Percentiles rank a stretch among this genome's conserved stretches.
These are phyloP conservation scores for Verbascum thapsus DNA, from an alignment of 257 asterid genomes.

Conservation along the genomic window DNA sequence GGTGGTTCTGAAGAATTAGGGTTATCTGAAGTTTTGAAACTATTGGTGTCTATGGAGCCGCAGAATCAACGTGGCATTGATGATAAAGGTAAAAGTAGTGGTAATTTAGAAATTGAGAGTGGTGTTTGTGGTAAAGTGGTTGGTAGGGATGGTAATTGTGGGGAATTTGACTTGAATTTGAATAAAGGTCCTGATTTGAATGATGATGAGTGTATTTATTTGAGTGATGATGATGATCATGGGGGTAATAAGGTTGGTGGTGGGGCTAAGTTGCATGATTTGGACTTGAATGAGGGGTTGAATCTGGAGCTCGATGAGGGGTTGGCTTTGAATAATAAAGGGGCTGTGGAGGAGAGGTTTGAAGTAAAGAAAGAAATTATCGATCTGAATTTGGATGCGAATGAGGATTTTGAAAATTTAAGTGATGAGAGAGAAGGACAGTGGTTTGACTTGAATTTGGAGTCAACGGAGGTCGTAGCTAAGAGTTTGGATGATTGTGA, in stretches of 20 bases:
- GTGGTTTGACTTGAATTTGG: conserved; percentile 81
- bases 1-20: conserved; percentile 75
- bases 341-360: conserved; percentile 24
- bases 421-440: conserved; percentile 39
- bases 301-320: conserved; percentile 42
- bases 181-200: conserved; percentile 50
- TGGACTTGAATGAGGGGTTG: conserved; percentile 62
- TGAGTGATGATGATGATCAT: conserved; percentile 41
- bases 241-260: conserved; percentile 36
- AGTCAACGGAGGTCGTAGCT: conserved; percentile 55
- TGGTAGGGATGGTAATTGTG: conserved; percentile 32
- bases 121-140: conserved; percentile 33
- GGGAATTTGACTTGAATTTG: conserved; percentile 48
- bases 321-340: conserved; percentile 24
- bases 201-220: conserved; percentile 38
- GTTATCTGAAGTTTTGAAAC: conserved; percentile 40
- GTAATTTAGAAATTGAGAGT: conserved; percentile 31
- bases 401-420: conserved; percentile 42
- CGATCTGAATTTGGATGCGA: conserved; percentile 75
- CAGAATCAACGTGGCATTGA: conserved; percentile 48
- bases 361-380: conserved; percentile 42
- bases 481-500: conserved; percentile 38
- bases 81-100: conserved; percentile 37
- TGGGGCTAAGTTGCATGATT: conserved; percentile 45
- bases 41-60: conserved; percentile 43